Base-by-base conservation (phyloP, 1,139 yeast species). In the Pneumocystis carinii region DNA sequence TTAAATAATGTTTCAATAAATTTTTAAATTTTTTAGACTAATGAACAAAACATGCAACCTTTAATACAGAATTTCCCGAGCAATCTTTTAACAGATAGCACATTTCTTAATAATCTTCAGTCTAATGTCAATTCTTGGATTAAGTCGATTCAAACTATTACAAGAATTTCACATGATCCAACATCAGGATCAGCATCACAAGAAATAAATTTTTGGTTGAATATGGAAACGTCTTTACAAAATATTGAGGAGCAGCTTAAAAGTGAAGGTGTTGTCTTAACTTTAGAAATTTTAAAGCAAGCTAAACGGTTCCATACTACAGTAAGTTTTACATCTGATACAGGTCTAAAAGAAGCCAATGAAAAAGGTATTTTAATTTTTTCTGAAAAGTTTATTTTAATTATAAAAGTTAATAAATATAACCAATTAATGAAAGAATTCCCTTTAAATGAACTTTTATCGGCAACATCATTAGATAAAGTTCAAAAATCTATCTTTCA, bases 281-380 rank as follows among this genome's bases (percentile, higher is more conserved):
- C 95, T 0, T 73, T 89, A 29, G 82, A 81, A 2, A 75, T 87
- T 1, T 76, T 90, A 64, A 81, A 83, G 66, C 76, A 80, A 48
- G 90, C 90, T 2, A 89, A 87, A 68, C 78, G 97, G 68, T 87
- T 85, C 70, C 95, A 87, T 70, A 84, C 89, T 0, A 84, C 94
- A 0, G 80, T 85, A 32, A 80, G 87, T 39, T 85, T 90, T 69
- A 75, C 83, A 48, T 81, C 87, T 15, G 95, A 87, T 70, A 83
- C 86, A 1, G 90, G 90, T 0, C 74, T 90, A 39, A 76, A 78
- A 57, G 85, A 83, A 37, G 82, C 87, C 27, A 69, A 82, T 19
- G 77, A 77, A 8, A 57, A 57, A 37, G 66, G 61, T 17, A 60
- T 12, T 24, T 5, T 58, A 37, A 37, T 63, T 57, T 37, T 24